Evolutionary conservation across 352 stramenopile species (phyloP).

Genomic region (Phytophthora nicotianae): DNA sequence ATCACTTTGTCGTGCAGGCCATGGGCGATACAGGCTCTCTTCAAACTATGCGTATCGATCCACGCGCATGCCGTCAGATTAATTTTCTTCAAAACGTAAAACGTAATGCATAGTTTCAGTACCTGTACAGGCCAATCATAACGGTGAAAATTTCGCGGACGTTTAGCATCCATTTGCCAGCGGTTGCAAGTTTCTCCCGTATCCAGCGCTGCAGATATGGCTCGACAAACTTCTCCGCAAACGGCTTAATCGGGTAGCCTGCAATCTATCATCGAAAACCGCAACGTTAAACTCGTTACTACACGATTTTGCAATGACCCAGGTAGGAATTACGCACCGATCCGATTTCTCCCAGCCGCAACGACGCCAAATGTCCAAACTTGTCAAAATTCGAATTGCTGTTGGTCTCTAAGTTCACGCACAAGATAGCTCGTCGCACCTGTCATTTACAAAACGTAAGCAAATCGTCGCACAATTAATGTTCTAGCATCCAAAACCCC

Average conservation of each 20-base stretch:
- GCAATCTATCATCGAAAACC: conserved; percentile 50
- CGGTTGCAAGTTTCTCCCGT: conserved; percentile 63
- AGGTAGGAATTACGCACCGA: conserved; percentile 23
- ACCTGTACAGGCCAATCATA: conserved; percentile 82
- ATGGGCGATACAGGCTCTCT: conserved; percentile 68
- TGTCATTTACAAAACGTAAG: conserved; percentile 27
- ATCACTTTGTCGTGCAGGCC: conserved; percentile 56
- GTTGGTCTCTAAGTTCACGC: conserved; percentile 74
- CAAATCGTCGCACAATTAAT: too few species aligned
- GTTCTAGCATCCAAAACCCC: background rate
- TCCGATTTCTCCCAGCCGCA: conserved; percentile 74
- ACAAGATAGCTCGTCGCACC: conserved; percentile 73
- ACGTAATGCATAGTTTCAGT: conserved; percentile 1
- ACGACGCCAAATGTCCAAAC: conserved; percentile 75
- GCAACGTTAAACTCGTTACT: conserved; percentile 3
- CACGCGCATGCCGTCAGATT: background rate
- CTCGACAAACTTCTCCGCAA: conserved; percentile 79
- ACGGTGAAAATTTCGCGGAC: conserved; percentile 81
- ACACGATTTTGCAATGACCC: background rate
- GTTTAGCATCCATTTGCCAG: conserved; percentile 52
- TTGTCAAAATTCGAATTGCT: conserved; percentile 71
- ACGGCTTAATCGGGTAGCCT: conserved; percentile 82
- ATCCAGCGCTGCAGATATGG: conserved; percentile 83
- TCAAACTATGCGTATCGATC: conserved; percentile 42
- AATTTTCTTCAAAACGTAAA: background rate